Evolutionary conservation across 495 filamentous ascomycete genomes (phyloP), one percentile per base, ranked within the genome.

Genomic region (Penicillium maclennaniae): DNA sequence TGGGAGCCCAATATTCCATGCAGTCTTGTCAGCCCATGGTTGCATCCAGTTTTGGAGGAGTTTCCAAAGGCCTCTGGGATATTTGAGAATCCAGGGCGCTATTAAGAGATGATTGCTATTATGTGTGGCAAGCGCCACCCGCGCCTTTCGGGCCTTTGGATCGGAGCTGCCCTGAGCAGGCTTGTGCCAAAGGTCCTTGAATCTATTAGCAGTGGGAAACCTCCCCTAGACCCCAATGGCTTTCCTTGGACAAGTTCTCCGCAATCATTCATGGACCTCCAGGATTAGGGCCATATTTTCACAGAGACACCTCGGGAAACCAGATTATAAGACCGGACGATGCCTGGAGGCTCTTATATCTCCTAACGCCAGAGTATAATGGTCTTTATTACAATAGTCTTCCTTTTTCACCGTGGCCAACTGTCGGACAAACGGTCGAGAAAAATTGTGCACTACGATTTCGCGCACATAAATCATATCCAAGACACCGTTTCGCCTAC

Each of bases 241-340:
- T 61, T 51, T 43, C 21, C 55, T 7, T 65, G 58, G 55, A 65
- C 52, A 21, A 50, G 52, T 19, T 51, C 26, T 53, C 45, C 51
- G 15, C 53, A 59, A 43, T 45, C 39, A 15, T 65, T 61, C 26
- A 61, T 61, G 49, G 58, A 65, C 43, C 49, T 45, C 19, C 48
- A 23, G 61, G 58, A 17, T 27, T 20, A 27, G 61, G 61, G 14
- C 58, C 54, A 41, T 60, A 61, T 49, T 31, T 31, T 9, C 28
- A 28, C 28, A 9, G 4, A 6, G 28, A 31, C 8, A 1, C 28
- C 28, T 31, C 28, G 8, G 28, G 28, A 9, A 31, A 31, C 28
- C 8, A 31, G 4, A 10, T 31, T 10, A 31, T 31, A 31, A 31
- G 28, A 31, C 3, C 7, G 8, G 28, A 6, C 28, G 44, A 46